Percentiles rank a stretch among this genome's conserved stretches.
Evolutionary conservation across 2,329 filamentous ascomycete genomes (phyloP).

Genomic region (Cordyceps cateniannulata): DNA sequence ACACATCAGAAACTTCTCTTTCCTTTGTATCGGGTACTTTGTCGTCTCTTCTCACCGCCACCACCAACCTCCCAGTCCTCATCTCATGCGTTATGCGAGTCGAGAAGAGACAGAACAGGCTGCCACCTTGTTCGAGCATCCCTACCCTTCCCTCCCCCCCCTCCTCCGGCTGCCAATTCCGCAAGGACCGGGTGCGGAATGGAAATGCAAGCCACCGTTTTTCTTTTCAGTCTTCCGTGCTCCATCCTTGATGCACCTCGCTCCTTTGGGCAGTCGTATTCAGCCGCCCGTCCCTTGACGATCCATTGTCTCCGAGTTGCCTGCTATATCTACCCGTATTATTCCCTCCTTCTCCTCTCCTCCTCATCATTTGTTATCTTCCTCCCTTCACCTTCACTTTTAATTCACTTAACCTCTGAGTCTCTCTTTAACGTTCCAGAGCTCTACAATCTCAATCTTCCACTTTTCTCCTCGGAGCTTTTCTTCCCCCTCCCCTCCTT

Average conservation of each 20-base stretch:
- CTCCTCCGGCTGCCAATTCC: background rate
- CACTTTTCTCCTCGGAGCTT: background rate
- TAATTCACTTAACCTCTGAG: constrained; percentile 1
- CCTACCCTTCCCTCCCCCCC: background rate
- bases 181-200: background rate
- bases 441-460: background rate
- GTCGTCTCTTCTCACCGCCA: background rate
- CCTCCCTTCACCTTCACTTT: background rate
- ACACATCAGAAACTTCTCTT: background rate
- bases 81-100: background rate
- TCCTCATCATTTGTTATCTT: background rate
- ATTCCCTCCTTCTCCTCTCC: background rate
- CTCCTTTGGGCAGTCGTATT: background rate
- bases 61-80: background rate
- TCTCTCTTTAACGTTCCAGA: constrained; percentile 9
- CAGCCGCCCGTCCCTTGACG: background rate
- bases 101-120: background rate
- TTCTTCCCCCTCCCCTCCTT: background rate
- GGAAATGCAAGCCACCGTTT: constrained; percentile 1
- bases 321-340: background rate
- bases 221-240: background rate
- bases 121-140: background rate
- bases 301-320: too few relatives aligned
- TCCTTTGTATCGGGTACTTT: background rate
- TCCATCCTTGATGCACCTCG: background rate